Percentiles rank a stretch among this genome's conserved stretches.
phyloP scores from a whole-genome alignment of 2,329 filamentous ascomycete species.

The Lasiodiplodia hormozganensis region DNA sequence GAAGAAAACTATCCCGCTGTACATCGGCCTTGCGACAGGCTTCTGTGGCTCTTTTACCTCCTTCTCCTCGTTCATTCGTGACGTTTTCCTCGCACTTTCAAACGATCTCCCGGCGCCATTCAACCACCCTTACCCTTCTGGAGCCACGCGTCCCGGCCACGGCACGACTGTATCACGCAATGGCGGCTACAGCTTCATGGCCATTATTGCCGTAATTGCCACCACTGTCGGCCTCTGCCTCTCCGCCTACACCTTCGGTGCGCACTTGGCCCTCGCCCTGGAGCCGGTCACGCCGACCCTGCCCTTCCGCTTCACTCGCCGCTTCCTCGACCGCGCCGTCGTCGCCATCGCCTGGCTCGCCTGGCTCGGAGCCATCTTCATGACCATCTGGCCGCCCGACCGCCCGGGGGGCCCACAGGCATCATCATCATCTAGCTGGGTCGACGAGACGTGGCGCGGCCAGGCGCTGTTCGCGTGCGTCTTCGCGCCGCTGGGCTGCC shows the following conservation, averaged over 20 bases:
- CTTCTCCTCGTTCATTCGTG: constrained; percentile 85
- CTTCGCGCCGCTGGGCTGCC: constrained; percentile 81
- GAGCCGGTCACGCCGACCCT: constrained; percentile 67
- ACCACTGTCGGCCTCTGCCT: constrained; percentile 74
- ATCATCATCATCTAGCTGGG: constrained; percentile 36
- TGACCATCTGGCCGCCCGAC: constrained; percentile 75
- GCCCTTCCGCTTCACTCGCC: constrained; percentile 63
- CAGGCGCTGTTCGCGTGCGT: constrained; percentile 77
- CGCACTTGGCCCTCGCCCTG: constrained; percentile 73
- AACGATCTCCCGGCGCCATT: constrained; percentile 70
- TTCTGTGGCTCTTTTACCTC: constrained; percentile 91
- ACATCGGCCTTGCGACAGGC: constrained; percentile 83
- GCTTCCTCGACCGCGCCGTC: constrained; percentile 67
- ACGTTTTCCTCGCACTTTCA: constrained; percentile 78
- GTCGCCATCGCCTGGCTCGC: constrained; percentile 72
- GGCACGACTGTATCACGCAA: constrained; percentile 58
- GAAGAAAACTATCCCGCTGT: constrained; percentile 89
- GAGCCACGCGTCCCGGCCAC: constrained; percentile 39
- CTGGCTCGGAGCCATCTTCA: constrained; percentile 79
- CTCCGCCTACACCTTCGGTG: constrained; percentile 72
- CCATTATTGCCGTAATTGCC: constrained; percentile 76
- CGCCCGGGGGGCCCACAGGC: constrained; percentile 38
- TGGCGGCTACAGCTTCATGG: constrained; percentile 83
- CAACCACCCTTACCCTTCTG: constrained; percentile 44
- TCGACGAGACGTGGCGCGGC: constrained; percentile 73